These are phyloP conservation scores for Colletotrichum tropicicola DNA, from an alignment of 2,329 filamentous ascomycete genomes.

Conservation along the genomic window DNA sequence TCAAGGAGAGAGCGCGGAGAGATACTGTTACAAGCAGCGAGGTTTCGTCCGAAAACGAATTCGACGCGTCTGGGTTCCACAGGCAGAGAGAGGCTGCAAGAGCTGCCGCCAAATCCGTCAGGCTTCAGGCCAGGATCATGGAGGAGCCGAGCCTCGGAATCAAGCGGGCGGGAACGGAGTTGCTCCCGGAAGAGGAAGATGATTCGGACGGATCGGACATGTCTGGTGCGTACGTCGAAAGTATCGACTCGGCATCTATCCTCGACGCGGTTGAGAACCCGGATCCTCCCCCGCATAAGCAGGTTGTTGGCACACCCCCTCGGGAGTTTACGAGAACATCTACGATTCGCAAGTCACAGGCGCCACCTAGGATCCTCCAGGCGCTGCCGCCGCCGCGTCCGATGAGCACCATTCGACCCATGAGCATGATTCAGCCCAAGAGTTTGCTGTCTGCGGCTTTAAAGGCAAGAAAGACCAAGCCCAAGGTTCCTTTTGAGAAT, in stretches of 20 bases:
- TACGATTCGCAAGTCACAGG: slow-evolving; percentile 69
- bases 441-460: slow-evolving; percentile 78
- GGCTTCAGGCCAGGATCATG: slow-evolving; percentile 62
- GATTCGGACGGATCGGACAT: slow-evolving; percentile 70
- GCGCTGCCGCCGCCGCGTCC: slow-evolving; percentile 77
- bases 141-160: slow-evolving; percentile 56
- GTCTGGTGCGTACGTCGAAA: slow-evolving; percentile 72
- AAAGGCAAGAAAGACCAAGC: slow-evolving; percentile 76
- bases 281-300: slow-evolving; percentile 61
- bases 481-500: slow-evolving; percentile 76
- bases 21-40: slow-evolving; percentile 86
- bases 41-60: slow-evolving; percentile 83
- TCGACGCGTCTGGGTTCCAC: slow-evolving; percentile 73
- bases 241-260: slow-evolving; percentile 76
- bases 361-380: slow-evolving; percentile 66
- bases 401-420: slow-evolving; percentile 67
- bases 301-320: slow-evolving; percentile 71
- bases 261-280: slow-evolving; percentile 71
- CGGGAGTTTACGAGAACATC: slow-evolving; percentile 69
- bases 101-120: slow-evolving; percentile 63
- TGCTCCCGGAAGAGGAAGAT: slow-evolving; percentile 67
- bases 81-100: slow-evolving; percentile 69
- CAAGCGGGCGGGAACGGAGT: slow-evolving; percentile 56
- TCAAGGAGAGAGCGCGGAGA: slow-evolving; percentile 74
- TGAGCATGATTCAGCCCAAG: slow-evolving; percentile 74